Percentiles rank a stretch among this genome's conserved stretches.
Conservation (phyloP, 2,329 filamentous ascomycete species). For the Fusarium zealandicum region DNA sequence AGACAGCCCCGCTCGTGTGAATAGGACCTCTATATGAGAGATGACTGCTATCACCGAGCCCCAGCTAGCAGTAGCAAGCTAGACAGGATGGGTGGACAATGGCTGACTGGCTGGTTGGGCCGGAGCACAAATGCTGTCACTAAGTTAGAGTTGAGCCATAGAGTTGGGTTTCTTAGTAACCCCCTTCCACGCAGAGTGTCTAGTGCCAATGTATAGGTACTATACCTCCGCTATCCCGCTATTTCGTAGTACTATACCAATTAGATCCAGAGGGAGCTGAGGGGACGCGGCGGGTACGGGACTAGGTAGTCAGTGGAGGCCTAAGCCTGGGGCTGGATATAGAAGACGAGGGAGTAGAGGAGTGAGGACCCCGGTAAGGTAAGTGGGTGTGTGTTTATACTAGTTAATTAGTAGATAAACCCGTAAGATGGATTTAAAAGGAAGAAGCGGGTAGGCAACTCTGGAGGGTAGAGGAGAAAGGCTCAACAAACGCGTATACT, state of each 20-base stretch:
- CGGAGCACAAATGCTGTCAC: slow-evolving; percentile 34
- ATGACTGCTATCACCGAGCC: no score
- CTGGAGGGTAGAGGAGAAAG: not conserved
- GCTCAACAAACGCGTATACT: slow-evolving; percentile 6
- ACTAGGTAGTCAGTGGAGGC: slow-evolving; percentile 41
- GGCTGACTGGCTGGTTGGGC: slow-evolving; percentile 22
- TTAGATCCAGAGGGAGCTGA: no score
- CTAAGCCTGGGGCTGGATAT: slow-evolving; percentile 34
- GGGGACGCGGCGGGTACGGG: slow-evolving; percentile 26
- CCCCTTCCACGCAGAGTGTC: not conserved
- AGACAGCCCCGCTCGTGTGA: no score
- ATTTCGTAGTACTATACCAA: no score
- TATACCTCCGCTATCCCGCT: no score
- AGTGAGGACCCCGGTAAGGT: no score
- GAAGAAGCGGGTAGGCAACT: not conserved
- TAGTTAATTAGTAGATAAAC: slow-evolving; percentile 2
- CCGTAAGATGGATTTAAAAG: no score
- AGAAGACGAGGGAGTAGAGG: slow-evolving; percentile 12
- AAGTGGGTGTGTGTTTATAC: slow-evolving; percentile 1
- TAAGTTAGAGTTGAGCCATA: slow-evolving; percentile 36
- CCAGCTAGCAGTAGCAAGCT: slow-evolving; percentile 23
- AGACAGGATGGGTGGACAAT: slow-evolving; percentile 22
- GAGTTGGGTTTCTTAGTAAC: slow-evolving; percentile 26
- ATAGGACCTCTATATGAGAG: no score
- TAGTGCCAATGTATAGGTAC: not conserved